Percentiles rank a stretch among this genome's conserved stretches.
phyloP scores from a whole-genome alignment of 116 monocot genomes.

The Cymodocea nodosa region DNA sequence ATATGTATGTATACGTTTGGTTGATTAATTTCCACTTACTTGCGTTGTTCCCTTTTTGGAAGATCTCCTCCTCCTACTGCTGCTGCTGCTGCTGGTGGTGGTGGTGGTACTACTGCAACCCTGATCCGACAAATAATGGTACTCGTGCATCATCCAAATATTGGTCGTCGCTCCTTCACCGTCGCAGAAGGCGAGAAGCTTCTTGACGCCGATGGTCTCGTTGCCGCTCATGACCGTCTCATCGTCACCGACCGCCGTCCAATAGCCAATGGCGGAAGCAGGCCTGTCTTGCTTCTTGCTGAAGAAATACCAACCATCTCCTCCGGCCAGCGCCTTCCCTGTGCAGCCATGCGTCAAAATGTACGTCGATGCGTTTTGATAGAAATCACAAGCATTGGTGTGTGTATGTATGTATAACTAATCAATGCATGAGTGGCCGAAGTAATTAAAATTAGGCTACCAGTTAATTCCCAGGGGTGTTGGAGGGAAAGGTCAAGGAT shows the following conservation, averaged over 20 bases:
- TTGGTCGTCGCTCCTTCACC: slow-evolving; percentile 44
- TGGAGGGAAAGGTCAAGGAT: slow-evolving; percentile 31
- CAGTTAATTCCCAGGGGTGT: slow-evolving; percentile 65
- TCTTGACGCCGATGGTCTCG: slow-evolving; percentile 47
- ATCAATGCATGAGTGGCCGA: too few species aligned
- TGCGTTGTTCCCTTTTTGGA: slow-evolving; percentile 29
- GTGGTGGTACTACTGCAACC: background rate
- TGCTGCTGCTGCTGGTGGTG: slow-evolving; percentile 6
- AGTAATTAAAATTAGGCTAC: background rate
- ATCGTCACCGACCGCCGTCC: slow-evolving; percentile 33
- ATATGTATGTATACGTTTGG: too few species aligned
- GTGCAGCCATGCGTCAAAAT: background rate
- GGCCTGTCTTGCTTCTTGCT: slow-evolving; percentile 19
- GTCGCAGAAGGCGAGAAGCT: slow-evolving; percentile 34
- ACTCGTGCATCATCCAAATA: slow-evolving; percentile 92
- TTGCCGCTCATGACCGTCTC: slow-evolving; percentile 23
- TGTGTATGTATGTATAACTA: too few species aligned
- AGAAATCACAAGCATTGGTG: too few species aligned
- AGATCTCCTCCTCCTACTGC: slow-evolving; percentile 11
- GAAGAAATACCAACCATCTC: slow-evolving; percentile 73
- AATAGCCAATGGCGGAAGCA: slow-evolving; percentile 38
- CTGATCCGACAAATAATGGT: slow-evolving; percentile 37
- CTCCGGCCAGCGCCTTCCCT: slow-evolving; percentile 75
- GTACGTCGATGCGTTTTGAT: too few species aligned
- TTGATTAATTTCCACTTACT: background rate